Conservation (phyloP, 257 asterid genomes). For the Plantago elongata region DNA sequence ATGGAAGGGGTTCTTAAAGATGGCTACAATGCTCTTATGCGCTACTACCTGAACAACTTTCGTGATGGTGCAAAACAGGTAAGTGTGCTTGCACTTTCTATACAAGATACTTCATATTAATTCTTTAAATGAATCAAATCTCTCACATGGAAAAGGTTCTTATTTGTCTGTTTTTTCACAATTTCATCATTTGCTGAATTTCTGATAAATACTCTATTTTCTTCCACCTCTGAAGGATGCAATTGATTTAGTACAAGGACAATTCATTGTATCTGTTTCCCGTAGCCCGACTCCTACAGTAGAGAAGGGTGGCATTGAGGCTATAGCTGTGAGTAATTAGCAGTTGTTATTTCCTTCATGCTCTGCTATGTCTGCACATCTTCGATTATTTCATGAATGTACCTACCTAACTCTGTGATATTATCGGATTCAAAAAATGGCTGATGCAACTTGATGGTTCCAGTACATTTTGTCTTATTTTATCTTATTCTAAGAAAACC, state of each 20-base stretch:
- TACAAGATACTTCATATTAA: conserved; percentile 3
- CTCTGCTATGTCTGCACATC: background rate
- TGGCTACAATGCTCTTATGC: conserved; percentile 63
- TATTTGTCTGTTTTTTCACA: conserved; percentile 4
- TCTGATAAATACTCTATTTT: conserved; percentile 17
- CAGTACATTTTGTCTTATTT: background rate
- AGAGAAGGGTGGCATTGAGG: conserved; percentile 52
- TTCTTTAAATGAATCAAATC: background rate
- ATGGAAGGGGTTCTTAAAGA: conserved; percentile 65
- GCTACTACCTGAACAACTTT: conserved; percentile 90
- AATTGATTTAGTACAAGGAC: conserved; percentile 77
- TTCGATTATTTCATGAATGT: conserved; percentile 7
- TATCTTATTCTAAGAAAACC: background rate
- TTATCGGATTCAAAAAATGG: background rate
- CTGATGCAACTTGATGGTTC: background rate
- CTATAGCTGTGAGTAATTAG: conserved; percentile 58
- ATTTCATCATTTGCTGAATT: conserved; percentile 8
- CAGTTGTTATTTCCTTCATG: background rate
- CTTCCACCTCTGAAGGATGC: conserved; percentile 59
- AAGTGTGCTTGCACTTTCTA: conserved; percentile 23
- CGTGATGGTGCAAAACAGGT: conserved; percentile 95
- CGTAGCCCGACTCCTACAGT: conserved; percentile 60
- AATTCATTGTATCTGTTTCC: conserved; percentile 58
- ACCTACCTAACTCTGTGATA: background rate
- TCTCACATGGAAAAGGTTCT: background rate